Conservation (phyloP, 2,329 filamentous ascomycete genomes). For the Colletotrichum lupini region DNA sequence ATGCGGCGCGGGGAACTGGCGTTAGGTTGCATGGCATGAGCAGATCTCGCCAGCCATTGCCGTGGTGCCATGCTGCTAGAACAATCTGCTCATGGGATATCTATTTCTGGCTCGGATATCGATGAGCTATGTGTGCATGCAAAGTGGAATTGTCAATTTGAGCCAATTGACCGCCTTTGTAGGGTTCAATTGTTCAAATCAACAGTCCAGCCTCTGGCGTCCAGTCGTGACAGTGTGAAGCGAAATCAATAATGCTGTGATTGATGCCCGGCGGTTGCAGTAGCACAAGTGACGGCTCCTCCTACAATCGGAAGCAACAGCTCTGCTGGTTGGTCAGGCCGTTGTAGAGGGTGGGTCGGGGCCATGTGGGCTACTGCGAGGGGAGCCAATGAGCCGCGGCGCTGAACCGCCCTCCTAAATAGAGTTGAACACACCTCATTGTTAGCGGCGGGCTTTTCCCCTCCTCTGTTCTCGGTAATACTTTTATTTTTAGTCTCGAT, state of each 20-base stretch:
- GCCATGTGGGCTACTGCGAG: conserved; percentile 11
- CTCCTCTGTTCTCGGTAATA: background rate
- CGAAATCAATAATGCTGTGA: conserved; percentile 19
- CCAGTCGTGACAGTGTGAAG: background rate
- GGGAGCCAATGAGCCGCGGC: conserved; percentile 22
- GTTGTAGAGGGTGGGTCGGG: background rate
- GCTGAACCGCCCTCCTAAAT: conserved; percentile 32
- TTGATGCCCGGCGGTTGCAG: conserved; percentile 31
- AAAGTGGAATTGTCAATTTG: background rate
- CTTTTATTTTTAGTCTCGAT: conserved; percentile 32
- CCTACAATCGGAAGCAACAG: conserved; percentile 6
- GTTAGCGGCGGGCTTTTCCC: background rate
- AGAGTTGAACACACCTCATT: conserved; percentile 27
- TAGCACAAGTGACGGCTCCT: conserved; percentile 29
- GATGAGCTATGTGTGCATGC: background rate
- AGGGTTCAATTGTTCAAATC: background rate
- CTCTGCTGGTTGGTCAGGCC: conserved; percentile 21
- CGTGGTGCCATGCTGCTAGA: background rate
- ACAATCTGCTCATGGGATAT: background rate
- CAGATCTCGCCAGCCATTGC: conserved; percentile 11
- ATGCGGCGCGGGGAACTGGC: background rate
- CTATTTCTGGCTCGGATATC: conserved; percentile 12
- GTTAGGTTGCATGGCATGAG: conserved; percentile 12
- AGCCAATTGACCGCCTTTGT: conserved; percentile 6
- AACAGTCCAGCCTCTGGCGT: background rate